Base-by-base conservation (phyloP, 169 alveolate species). In the Eimeria necatrix region DNA sequence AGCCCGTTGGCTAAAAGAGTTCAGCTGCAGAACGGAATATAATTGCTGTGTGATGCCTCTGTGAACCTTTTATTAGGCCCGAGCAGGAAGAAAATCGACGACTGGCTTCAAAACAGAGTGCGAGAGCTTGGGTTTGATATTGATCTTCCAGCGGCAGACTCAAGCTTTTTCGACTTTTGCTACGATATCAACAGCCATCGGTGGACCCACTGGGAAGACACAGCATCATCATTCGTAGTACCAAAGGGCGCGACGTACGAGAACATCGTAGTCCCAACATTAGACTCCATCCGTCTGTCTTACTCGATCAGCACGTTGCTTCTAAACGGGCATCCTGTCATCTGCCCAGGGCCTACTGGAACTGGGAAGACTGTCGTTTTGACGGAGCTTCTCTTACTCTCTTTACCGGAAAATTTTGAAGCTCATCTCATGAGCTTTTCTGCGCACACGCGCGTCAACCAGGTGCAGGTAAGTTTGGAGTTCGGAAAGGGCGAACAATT, bases 361-460 rank as follows among this genome's bases (percentile, higher is more conserved):
- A 98, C 99, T 41, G 99, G 99, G 41, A 98, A 98, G 95, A 93
- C 99, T 9, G 97, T 97, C 73, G 95, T 96, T 94, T 96, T 98
- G 49, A 97, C 97, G 71, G 97, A 97, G 71, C 96, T 95, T 93
- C 97, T 98, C 84, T 93, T 94, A 32, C 90, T 87, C 61, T 93
- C 96, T 3, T 96, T 97, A 78, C 93, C 96, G 93, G 97, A 97
- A 24, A 98, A 97, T 49, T 92, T 96, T 84, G 98, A 97, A 84
- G 93, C 98, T 95, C 96, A 98, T 98, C 94, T 97, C 22, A 96
- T 98, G 84, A 98, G 98, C 24, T 98, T 98, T 96, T 97, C 99
- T 2, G 99, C 99, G 24, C 98, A 98, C 96, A 98, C 99, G 6
- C 97, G 98, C 73, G 99, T 99, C 22, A 98, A 98, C 94, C 98